A percentile compares a stretch with the other conserved stretches of the same genome.
Evolutionary conservation across 2,329 filamentous ascomycete genomes (phyloP).

Genomic region (Colletotrichum zoysiae): DNA sequence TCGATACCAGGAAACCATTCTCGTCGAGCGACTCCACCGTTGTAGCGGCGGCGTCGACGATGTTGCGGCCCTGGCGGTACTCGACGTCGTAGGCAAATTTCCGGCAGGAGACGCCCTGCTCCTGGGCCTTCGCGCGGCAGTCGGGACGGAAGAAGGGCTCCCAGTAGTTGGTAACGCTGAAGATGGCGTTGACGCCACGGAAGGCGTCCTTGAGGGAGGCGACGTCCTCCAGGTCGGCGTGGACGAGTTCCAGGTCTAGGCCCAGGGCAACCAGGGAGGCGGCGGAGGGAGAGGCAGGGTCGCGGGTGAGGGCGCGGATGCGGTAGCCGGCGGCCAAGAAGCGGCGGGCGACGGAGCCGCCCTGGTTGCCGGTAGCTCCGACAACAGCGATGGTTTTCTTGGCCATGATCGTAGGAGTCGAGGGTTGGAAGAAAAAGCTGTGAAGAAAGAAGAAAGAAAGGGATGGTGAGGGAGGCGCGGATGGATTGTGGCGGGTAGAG

Average conservation of each 20-base stretch:
- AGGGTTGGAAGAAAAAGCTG: not conserved
- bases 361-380: constrained; percentile 64
- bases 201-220: constrained; percentile 56
- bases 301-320: constrained; percentile 63
- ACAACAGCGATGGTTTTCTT: constrained; percentile 57
- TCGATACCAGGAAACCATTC: constrained; percentile 65
- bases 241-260: constrained; percentile 47
- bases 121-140: constrained; percentile 53
- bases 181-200: constrained; percentile 62
- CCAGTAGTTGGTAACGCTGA: constrained; percentile 69
- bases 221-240: constrained; percentile 58
- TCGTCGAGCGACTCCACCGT: constrained; percentile 55
- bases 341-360: constrained; percentile 63
- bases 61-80: constrained; percentile 65
- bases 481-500: not conserved
- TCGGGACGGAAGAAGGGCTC: constrained; percentile 62
- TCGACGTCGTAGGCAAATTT: constrained; percentile 63
- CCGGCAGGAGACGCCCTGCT: constrained; percentile 56
- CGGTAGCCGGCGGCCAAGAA: constrained; percentile 58
- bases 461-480: not conserved
- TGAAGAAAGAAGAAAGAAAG: not conserved
- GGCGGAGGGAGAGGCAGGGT: constrained; percentile 56
- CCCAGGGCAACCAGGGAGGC: constrained; percentile 56
- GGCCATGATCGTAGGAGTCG: constrained; percentile 20
- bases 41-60: constrained; percentile 64